Percentiles rank a stretch among this genome's conserved stretches.
Evolutionary conservation across 176 grass and related monocot genomes (phyloP).

Genomic region (Lolium rigidum): DNA sequence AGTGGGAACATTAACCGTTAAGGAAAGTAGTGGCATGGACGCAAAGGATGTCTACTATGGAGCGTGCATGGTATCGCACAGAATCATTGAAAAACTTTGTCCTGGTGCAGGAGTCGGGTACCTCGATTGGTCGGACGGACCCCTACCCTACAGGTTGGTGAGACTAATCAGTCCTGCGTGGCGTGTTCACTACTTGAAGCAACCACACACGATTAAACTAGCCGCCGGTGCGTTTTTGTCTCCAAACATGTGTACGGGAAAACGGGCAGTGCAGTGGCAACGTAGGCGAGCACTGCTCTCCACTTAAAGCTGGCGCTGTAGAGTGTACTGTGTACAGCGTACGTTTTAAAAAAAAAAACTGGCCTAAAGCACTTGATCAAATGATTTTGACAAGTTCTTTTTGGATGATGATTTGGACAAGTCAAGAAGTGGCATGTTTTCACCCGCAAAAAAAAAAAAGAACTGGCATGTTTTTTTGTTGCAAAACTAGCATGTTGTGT

Average conservation of each 20-base stretch:
- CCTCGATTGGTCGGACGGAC: neutral
- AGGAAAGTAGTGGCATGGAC: conserved; percentile 28
- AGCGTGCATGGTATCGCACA: neutral
- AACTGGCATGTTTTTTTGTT: no score
- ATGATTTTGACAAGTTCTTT: no score
- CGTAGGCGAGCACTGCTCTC: neutral
- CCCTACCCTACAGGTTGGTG: conserved; percentile 26
- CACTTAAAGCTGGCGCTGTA: neutral
- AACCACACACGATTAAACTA: neutral
- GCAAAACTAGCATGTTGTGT: no score
- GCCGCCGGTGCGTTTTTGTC: neutral
- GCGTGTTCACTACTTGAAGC: conserved; percentile 43
- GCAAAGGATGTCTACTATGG: conserved; percentile 37
- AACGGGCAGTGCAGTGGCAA: neutral
- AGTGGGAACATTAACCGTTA: no score
- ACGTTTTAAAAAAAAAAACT: no score
- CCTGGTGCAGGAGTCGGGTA: neutral
- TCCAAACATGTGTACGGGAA: neutral
- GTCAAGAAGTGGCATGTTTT: no score
- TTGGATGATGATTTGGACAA: no score
- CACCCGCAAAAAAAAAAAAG: no score
- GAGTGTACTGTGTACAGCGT: no score
- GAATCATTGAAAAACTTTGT: neutral
- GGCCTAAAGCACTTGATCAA: no score
- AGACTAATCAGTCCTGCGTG: neutral